These are phyloP conservation scores for Puccinia sorghi DNA, from an alignment of 1,284 basidiomycete genomes.

Conservation along the genomic window DNA sequence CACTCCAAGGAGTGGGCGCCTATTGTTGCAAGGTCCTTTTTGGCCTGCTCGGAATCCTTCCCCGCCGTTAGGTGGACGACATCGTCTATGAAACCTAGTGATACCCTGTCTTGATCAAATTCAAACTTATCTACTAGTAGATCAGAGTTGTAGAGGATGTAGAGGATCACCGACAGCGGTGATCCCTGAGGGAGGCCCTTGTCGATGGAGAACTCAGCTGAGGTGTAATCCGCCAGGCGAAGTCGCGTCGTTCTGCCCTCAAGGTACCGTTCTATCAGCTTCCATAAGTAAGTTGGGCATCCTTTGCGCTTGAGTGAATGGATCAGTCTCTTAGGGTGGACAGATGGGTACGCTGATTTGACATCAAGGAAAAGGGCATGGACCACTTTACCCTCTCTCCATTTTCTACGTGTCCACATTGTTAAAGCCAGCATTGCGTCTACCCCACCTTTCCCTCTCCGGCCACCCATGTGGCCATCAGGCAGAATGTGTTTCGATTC, in stretches of 20 bases:
- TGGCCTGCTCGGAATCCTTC: background rate
- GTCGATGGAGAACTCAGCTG: background rate
- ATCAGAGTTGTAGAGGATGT: conserved; percentile 13
- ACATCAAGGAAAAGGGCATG: background rate
- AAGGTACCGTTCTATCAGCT: background rate
- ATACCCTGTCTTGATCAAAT: background rate
- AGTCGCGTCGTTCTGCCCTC: background rate
- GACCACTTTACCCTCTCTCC: background rate
- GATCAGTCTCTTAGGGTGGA: background rate
- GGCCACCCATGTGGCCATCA: conserved; percentile 12
- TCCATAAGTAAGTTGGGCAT: background rate
- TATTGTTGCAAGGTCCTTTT: background rate
- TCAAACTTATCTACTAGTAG: background rate
- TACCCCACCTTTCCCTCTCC: background rate
- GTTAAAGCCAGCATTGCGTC: background rate
- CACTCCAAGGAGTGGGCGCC: background rate
- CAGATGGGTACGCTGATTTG: background rate
- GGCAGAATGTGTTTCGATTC: background rate
- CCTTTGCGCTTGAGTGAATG: background rate
- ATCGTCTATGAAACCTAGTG: conserved; percentile 20
- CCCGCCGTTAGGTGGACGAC: background rate
- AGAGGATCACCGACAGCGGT: background rate
- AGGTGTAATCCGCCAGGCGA: background rate
- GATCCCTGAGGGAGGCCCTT: conserved; percentile 22
- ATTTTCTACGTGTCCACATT: background rate